Percentiles rank a stretch among this genome's conserved stretches.
phyloP scores from a whole-genome alignment of 441 rosid species.

The Erysimum cheiri region DNA sequence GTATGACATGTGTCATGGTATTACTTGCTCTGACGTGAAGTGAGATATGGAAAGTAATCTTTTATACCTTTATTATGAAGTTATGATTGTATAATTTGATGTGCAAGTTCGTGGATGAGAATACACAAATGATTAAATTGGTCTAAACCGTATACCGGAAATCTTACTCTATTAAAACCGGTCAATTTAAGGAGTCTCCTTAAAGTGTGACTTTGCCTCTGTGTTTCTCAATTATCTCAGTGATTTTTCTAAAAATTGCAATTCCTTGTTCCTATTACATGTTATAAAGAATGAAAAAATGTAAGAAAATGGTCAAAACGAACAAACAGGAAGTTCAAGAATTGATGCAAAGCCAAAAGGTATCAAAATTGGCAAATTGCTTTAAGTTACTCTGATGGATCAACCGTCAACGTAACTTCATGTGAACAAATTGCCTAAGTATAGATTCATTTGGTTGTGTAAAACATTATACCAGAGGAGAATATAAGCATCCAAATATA shows the following conservation, averaged over 20 bases:
- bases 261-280: not conserved
- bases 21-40: slow-evolving; percentile 23
- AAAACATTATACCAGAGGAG: too few species aligned
- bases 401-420: not conserved
- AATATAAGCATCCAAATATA: too few species aligned
- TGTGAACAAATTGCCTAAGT: not conserved
- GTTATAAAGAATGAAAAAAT: not conserved
- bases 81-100: slow-evolving; percentile 24
- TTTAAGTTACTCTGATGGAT: not conserved
- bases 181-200: too few species aligned
- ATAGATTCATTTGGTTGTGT: not conserved
- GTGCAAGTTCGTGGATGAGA: slow-evolving; percentile 33
- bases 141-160: too few species aligned
- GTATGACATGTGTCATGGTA: slow-evolving; percentile 14
- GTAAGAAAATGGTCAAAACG: not conserved
- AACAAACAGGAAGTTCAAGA: not conserved
- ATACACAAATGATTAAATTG: not conserved
- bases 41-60: slow-evolving; percentile 29
- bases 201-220: not conserved
- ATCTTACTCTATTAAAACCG: too few species aligned
- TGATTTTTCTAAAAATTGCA: not conserved
- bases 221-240: not conserved
- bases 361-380: not conserved
- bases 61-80: slow-evolving; percentile 13
- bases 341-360: not conserved